phyloP scores from a whole-genome alignment of 2,329 filamentous ascomycete genomes.

The Penicillium concentricum region DNA sequence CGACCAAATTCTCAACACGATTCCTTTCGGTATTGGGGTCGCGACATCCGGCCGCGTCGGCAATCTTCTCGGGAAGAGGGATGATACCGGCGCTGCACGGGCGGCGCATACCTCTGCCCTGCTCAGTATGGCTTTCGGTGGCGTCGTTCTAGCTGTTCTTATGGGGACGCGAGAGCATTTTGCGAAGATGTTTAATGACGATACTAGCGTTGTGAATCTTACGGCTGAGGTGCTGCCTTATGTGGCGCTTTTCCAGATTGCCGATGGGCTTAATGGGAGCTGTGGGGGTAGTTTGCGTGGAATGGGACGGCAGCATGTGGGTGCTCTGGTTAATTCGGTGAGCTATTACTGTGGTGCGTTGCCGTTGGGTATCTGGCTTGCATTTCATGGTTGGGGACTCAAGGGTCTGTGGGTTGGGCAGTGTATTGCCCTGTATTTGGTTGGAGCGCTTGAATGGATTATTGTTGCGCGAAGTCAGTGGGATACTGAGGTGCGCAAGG shows the following conservation, averaged over 20 bases:
- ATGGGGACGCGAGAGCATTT: conserved; percentile 72
- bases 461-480: conserved; percentile 77
- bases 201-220: conserved; percentile 67
- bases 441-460: conserved; percentile 74
- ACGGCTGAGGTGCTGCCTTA: conserved; percentile 81
- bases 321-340: conserved; percentile 75
- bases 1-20: conserved; percentile 79
- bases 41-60: conserved; percentile 75
- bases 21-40: conserved; percentile 83
- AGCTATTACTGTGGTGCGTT: conserved; percentile 82
- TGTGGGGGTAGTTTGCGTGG: conserved; percentile 75
- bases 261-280: conserved; percentile 80
- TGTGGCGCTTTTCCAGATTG: conserved; percentile 86
- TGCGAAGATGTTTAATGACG: conserved; percentile 78
- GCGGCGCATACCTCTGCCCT: conserved; percentile 74
- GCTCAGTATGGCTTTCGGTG: conserved; percentile 68
- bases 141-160: conserved; percentile 64
- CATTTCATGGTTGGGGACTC: conserved; percentile 82
- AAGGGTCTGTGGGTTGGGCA: conserved; percentile 80
- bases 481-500: conserved; percentile 69
- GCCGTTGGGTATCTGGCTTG: conserved; percentile 78
- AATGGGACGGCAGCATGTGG: conserved; percentile 84
- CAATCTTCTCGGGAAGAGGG: conserved; percentile 71
- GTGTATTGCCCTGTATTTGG: conserved; percentile 76
- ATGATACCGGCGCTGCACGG: conserved; percentile 64